Percentiles rank a stretch among this genome's conserved stretches.
phyloP scores from a whole-genome alignment of 2,329 filamentous ascomycete species.

The Cladosporium cucumerinum region DNA sequence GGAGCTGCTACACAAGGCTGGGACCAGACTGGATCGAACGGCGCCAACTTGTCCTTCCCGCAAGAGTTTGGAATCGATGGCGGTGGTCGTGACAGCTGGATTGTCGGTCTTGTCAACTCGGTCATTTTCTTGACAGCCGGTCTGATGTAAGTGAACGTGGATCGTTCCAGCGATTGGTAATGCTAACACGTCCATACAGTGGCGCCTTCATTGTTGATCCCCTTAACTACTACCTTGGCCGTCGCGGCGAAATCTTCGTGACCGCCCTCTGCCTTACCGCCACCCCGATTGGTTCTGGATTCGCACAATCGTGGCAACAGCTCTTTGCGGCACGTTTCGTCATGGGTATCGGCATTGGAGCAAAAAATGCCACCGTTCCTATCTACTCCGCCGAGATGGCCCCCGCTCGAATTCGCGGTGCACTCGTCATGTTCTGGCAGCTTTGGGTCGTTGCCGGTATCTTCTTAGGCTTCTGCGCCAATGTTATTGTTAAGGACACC shows the following conservation, averaged over 20 bases:
- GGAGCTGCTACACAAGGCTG: slow-evolving; percentile 34
- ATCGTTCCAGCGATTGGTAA: background rate
- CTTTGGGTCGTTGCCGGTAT: slow-evolving; percentile 55
- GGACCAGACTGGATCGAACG: slow-evolving; percentile 33
- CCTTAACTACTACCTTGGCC: slow-evolving; percentile 30
- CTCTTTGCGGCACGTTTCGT: slow-evolving; percentile 63
- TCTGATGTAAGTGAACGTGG: slow-evolving; percentile 29
- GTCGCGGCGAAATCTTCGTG: slow-evolving; percentile 38
- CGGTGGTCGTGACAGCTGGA: slow-evolving; percentile 20
- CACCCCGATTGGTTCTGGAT: slow-evolving; percentile 67
- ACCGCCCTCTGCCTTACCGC: slow-evolving; percentile 48
- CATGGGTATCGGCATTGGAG: slow-evolving; percentile 58
- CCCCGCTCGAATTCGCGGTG: slow-evolving; percentile 51
- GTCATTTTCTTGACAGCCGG: slow-evolving; percentile 50
- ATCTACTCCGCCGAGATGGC: slow-evolving; percentile 46
- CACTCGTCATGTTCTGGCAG: slow-evolving; percentile 81
- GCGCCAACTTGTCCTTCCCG: slow-evolving; percentile 31
- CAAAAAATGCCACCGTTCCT: slow-evolving; percentile 46
- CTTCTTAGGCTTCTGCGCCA: slow-evolving; percentile 64
- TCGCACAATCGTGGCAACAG: slow-evolving; percentile 58
- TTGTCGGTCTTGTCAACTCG: slow-evolving; percentile 48
- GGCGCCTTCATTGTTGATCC: slow-evolving; percentile 53
- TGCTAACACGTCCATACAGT: slow-evolving; percentile 4
- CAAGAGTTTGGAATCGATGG: slow-evolving; percentile 26
- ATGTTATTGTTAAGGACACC: slow-evolving; percentile 60